Evolutionary conservation across 164 flowering plant genomes (phyloP), one percentile per base, ranked within the genome.

Genomic region (Aristolochia californica): DNA sequence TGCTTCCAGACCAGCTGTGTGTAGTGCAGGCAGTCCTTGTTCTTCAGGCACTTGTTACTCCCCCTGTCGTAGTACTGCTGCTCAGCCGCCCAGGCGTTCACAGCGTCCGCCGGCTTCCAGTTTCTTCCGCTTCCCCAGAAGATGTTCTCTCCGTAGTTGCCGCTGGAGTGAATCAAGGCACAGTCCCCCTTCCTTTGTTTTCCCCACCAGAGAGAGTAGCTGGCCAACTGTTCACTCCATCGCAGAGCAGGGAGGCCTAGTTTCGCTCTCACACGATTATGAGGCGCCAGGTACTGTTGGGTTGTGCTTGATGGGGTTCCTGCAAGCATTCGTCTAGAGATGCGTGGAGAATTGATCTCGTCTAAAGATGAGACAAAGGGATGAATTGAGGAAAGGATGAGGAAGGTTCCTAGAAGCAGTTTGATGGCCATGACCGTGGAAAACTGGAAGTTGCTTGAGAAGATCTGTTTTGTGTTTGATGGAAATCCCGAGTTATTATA

Each of bases 61-160:
- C 54, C 14, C 43, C 51, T 43, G 5, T 60, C 51, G 28, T 70
- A 70, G 56, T 49, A 62, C 28, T 17, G 51, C 21, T 47, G 14
- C 55, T 70, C 74, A 1, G 56, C 24, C 3, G 43, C 62, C 74
- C 74, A 70, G 13, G 63, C 60, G 13, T 45, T 17, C 16, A 59
- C 61, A 1, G 65, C 67, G 23, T 70, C 54, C 5, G 62, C 57
- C 5, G 70, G 62, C 1, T 45, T 27, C 70, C 74, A 70, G 20
- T 53, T 61, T 0, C n/a, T 44, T 2, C 70, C 74, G 22, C 43
- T 55, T 1, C 64, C 64, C 69, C 65, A 61, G 40, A 66, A 60
- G 40, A 66, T 48, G 69, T 88, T 88, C 79, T 88, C 97, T 0
- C 96, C 94, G 40, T 84, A 88, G 20, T 78, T 79, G 43, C 87